phyloP scores from a whole-genome alignment of 1,284 basidiomycete genomes.

The Apiotrichum veenhuisii region DNA sequence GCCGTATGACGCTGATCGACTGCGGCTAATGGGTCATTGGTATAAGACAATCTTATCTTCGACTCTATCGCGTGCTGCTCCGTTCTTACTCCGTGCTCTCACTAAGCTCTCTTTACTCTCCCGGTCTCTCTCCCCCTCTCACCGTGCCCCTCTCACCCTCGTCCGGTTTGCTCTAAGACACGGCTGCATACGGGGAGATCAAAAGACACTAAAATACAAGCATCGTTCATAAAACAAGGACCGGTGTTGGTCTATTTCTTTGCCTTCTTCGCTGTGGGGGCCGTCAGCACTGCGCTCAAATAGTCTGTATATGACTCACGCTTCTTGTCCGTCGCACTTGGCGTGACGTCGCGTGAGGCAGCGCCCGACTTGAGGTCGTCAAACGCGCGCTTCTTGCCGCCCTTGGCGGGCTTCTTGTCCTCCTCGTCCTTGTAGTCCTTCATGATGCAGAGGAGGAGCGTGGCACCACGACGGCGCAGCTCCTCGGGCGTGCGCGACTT shows the following conservation, averaged over 20 bases:
- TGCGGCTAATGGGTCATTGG: no score
- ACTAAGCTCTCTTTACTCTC: no score
- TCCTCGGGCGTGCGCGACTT: conserved; percentile 91
- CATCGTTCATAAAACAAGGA: background rate
- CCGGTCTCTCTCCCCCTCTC: no score
- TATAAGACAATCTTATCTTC: no score
- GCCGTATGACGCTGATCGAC: no score
- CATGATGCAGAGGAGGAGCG: conserved; percentile 83
- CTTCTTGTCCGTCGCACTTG: conserved; percentile 27
- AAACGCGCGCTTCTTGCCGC: conserved; percentile 50
- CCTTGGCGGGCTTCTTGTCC: conserved; percentile 52
- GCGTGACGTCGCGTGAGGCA: conserved; percentile 42
- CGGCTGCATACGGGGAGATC: background rate
- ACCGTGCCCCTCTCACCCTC: no score
- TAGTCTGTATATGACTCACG: conserved; percentile 9
- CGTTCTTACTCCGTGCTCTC: no score
- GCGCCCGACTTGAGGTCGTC: conserved; percentile 49
- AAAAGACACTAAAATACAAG: conserved; percentile 3
- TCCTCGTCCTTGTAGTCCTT: conserved; percentile 65
- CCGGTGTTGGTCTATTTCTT: conserved; percentile 22
- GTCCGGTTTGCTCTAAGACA: background rate
- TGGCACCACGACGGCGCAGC: conserved; percentile 82
- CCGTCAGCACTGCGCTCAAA: background rate
- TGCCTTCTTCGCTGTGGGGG: conserved; percentile 31
- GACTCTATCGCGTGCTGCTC: no score